Conservation (phyloP, 2,329 filamentous ascomycete species). For the Fusarium avenaceum region DNA sequence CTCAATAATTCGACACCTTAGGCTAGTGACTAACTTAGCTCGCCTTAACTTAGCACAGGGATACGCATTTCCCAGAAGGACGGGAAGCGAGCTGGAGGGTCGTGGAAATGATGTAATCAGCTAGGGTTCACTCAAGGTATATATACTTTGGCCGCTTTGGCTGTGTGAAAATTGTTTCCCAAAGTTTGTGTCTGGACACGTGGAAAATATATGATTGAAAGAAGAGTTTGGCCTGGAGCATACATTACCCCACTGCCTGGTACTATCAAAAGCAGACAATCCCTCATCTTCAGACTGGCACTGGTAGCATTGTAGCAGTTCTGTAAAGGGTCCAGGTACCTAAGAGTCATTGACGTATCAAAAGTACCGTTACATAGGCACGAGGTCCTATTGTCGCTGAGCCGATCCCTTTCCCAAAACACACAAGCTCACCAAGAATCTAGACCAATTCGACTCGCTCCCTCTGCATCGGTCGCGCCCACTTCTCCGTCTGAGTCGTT, state of each 20-base stretch:
- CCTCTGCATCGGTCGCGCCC: conserved; percentile 1
- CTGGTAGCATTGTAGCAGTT: too few species aligned
- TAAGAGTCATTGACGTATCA: not conserved
- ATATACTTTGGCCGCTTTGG: conserved; percentile 2
- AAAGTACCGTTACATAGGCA: conserved; percentile 27
- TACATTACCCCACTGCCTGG: too few species aligned
- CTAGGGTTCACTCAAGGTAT: conserved; percentile 15
- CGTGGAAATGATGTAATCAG: conserved; percentile 49
- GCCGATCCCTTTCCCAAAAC: conserved; percentile 37
- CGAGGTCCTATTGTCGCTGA: conserved; percentile 19
- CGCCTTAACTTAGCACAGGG: conserved; percentile 33
- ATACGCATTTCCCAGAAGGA: conserved; percentile 40
- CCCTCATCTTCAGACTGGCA: too few species aligned
- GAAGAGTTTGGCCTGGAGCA: too few species aligned
- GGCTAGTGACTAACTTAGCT: conserved; percentile 20
- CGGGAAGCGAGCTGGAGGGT: conserved; percentile 39
- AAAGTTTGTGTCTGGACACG: not conserved
- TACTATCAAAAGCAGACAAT: too few species aligned
- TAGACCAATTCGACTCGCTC: conserved; percentile 15
- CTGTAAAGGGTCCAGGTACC: too few species aligned
- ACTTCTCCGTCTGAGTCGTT: conserved; percentile 21
- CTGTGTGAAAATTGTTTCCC: not conserved
- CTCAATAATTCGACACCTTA: conserved; percentile 36
- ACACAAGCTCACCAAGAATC: conserved; percentile 27
- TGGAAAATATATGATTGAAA: too few species aligned